These are phyloP conservation scores for Trichoderma brevicompactum DNA, from an alignment of 2,329 filamentous ascomycete species.

Conservation along the genomic window DNA sequence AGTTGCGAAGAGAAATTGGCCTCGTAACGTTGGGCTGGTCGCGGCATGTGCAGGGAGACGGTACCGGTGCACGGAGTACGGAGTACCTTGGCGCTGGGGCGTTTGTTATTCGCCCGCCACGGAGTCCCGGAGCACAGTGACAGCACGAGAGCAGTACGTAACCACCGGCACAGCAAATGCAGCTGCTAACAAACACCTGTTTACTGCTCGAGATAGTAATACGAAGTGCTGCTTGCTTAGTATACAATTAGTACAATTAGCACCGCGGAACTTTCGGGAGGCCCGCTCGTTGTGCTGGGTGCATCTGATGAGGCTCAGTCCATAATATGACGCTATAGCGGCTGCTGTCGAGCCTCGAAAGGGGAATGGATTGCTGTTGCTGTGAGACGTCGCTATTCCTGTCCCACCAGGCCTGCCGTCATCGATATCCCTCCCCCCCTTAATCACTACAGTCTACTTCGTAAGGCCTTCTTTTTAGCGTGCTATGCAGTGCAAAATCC, in stretches of 20 bases:
- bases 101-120: no score
- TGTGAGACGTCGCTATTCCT: not conserved
- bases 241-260: no score
- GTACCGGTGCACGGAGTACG: not conserved
- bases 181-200: not conserved
- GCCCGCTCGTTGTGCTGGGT: not conserved
- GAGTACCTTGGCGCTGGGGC: not conserved
- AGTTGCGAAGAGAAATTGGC: slow-evolving; percentile 2
- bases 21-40: not conserved
- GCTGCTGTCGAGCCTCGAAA: not conserved
- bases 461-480: not conserved
- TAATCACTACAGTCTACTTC: not conserved
- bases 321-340: slow-evolving; percentile 8
- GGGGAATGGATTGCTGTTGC: not conserved
- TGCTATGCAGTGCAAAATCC: not conserved
- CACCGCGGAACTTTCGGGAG: slow-evolving; percentile 15
- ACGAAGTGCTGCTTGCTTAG: no score
- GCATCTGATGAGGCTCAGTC: not conserved
- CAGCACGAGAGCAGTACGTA: no score
- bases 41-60: slow-evolving; percentile 4
- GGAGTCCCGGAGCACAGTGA: no score
- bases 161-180: not conserved
- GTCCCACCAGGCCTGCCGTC: not conserved
- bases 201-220: no score
- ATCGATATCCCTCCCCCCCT: not conserved